Conservation (phyloP, 2,329 filamentous ascomycete species). For the Nigrograna mackinnonii region DNA sequence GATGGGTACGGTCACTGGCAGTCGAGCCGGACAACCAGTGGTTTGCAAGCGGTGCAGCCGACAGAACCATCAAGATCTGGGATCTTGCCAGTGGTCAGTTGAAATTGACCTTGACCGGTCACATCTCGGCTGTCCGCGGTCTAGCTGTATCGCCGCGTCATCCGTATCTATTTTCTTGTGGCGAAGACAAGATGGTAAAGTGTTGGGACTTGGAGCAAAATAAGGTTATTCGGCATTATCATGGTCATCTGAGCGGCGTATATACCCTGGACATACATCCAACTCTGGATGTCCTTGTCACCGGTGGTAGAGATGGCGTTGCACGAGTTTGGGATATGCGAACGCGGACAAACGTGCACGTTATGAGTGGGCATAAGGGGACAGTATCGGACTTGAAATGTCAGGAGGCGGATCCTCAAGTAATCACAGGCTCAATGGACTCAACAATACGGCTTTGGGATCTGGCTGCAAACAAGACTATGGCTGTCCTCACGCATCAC, state of each 20-base stretch:
- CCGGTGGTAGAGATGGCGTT: slow-evolving; percentile 91
- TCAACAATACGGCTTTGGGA: slow-evolving; percentile 87
- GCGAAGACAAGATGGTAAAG: slow-evolving; percentile 99
- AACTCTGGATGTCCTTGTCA: slow-evolving; percentile 91
- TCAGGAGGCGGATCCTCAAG: slow-evolving; percentile 94
- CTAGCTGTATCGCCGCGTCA: slow-evolving; percentile 91
- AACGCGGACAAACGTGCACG: slow-evolving; percentile 92
- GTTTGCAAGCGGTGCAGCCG: slow-evolving; percentile 95
- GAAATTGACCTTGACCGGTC: slow-evolving; percentile 84
- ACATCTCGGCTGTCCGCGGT: slow-evolving; percentile 84
- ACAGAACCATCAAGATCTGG: slow-evolving; percentile 98
- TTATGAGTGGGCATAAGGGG: slow-evolving; percentile 85
- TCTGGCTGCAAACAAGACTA: slow-evolving; percentile 91
- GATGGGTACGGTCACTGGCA: slow-evolving; percentile 75
- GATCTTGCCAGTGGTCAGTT: slow-evolving; percentile 88
- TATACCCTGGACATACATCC: slow-evolving; percentile 94
- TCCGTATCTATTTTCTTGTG: slow-evolving; percentile 96
- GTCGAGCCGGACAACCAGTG: slow-evolving; percentile 97
- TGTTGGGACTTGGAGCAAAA: slow-evolving; percentile 79
- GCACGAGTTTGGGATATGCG: slow-evolving; percentile 99
- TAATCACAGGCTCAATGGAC: slow-evolving; percentile 92
- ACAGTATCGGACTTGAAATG: slow-evolving; percentile 89
- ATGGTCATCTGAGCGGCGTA: slow-evolving; percentile 93
- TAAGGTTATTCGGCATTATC: slow-evolving; percentile 79
- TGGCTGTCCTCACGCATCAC: slow-evolving; percentile 95